Percentiles rank a stretch among this genome's conserved stretches.
These are phyloP conservation scores for Diatrype stigma DNA, from an alignment of 2,329 filamentous ascomycete species.

Conservation along the genomic window DNA sequence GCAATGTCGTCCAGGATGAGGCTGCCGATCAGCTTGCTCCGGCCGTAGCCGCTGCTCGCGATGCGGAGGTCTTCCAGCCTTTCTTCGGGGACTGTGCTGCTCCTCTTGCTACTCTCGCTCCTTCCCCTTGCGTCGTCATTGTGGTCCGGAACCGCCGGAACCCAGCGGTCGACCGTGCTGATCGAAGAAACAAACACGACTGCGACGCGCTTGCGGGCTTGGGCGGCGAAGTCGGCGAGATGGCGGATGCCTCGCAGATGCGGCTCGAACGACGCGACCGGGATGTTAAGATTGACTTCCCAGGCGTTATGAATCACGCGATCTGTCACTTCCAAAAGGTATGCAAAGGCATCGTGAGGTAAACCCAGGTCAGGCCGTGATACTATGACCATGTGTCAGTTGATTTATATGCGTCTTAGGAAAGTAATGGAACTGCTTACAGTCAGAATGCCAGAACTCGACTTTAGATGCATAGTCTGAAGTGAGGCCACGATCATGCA, in stretches of 20 bases:
- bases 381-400: conserved; percentile 3
- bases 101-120: too few relatives aligned
- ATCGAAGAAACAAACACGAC: conserved; percentile 37
- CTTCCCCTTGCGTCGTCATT: background rate
- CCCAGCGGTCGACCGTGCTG: conserved; percentile 29
- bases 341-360: background rate
- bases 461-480: conserved; percentile 3
- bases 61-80: conserved; percentile 24
- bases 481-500: conserved; percentile 5
- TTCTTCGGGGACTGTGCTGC: conserved; percentile 29
- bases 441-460: conserved; percentile 12
- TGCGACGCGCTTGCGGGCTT: conserved; percentile 6
- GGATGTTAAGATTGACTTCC: conserved; percentile 34
- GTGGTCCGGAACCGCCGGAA: conserved; percentile 4
- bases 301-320: conserved; percentile 30
- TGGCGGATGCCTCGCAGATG: conserved; percentile 34
- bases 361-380: conserved; percentile 3
- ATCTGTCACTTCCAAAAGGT: background rate
- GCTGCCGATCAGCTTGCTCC: conserved; percentile 33
- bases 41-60: conserved; percentile 32
- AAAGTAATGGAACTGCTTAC: too few relatives aligned
- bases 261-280: conserved; percentile 26
- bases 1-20: conserved; percentile 33
- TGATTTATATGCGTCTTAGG: too few relatives aligned
- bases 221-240: conserved; percentile 23